Percentiles rank a stretch among this genome's conserved stretches.
These are phyloP conservation scores for Hyaloperonospora arabidopsidis DNA, from an alignment of 352 stramenopile genomes.

Conservation along the genomic window DNA sequence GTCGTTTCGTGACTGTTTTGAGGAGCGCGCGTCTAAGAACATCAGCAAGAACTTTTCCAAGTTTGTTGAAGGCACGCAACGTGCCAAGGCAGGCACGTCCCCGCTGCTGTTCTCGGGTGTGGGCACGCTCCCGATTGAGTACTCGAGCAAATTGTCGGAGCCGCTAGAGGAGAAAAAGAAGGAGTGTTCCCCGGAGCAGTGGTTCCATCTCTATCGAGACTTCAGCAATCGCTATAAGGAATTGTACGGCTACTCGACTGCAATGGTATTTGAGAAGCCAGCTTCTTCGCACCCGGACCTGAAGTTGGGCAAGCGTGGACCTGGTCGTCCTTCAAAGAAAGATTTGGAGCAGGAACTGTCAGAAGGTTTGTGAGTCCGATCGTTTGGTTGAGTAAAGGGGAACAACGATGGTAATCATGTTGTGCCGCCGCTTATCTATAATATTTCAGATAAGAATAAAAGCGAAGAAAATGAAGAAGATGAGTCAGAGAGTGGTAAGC, in stretches of 20 bases:
- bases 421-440: not conserved
- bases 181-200: slow-evolving; percentile 41
- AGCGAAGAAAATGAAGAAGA: slow-evolving; percentile 35
- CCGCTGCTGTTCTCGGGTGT: slow-evolving; percentile 57
- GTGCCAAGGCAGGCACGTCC: slow-evolving; percentile 54
- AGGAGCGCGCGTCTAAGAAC: slow-evolving; percentile 70
- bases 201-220: slow-evolving; percentile 57
- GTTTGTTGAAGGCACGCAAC: slow-evolving; percentile 65
- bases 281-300: slow-evolving; percentile 1
- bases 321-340: slow-evolving; percentile 19
- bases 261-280: slow-evolving; percentile 14
- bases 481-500: slow-evolving; percentile 23
- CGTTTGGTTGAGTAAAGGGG: not conserved
- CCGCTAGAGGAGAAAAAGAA: slow-evolving; percentile 40
- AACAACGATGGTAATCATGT: slow-evolving; percentile 10
- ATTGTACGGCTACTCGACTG: slow-evolving; percentile 38
- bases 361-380: slow-evolving; percentile 23
- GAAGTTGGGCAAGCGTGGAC: slow-evolving; percentile 16
- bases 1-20: slow-evolving; percentile 64
- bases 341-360: slow-evolving; percentile 13
- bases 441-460: slow-evolving; percentile 21
- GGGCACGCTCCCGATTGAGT: slow-evolving; percentile 70
- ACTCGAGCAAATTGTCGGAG: slow-evolving; percentile 61
- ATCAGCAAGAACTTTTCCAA: slow-evolving; percentile 73
- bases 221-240: slow-evolving; percentile 57